Evolutionary conservation across 2,329 filamentous ascomycete species (phyloP).

Genomic region (Microdochium trichocladiopsis): DNA sequence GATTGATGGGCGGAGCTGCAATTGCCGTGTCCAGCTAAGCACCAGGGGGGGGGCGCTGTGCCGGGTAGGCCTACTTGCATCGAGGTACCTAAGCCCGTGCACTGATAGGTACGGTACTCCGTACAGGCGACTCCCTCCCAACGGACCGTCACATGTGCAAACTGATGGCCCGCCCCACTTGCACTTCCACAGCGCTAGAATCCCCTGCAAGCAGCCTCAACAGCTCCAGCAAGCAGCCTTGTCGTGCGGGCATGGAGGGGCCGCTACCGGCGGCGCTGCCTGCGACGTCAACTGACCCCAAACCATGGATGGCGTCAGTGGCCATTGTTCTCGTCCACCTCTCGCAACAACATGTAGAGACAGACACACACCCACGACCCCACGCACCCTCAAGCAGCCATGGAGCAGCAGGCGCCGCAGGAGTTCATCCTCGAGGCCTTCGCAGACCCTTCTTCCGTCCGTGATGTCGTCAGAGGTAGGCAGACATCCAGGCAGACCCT

Average conservation of each 20-base stretch:
- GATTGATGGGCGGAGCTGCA: neutral
- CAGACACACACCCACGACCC: constrained; percentile 1
- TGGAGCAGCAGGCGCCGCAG: constrained; percentile 54
- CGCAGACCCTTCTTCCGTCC: constrained; percentile 81
- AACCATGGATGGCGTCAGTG: neutral
- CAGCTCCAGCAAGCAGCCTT: neutral
- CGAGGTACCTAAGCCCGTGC: too few relatives aligned
- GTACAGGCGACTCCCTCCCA: neutral
- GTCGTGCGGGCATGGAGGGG: neutral
- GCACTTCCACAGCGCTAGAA: neutral
- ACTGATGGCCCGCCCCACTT: too few relatives aligned
- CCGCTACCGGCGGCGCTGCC: neutral
- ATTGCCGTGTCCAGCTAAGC: neutral
- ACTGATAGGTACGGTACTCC: too few relatives aligned
- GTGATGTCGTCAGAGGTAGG: constrained; percentile 86
- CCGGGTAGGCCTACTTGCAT: too few relatives aligned
- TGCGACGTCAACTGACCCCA: neutral
- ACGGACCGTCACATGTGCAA: neutral
- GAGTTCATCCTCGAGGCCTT: constrained; percentile 94
- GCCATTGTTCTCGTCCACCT: neutral
- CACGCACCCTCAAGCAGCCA: constrained; percentile 10
- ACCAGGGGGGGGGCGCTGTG: too few relatives aligned
- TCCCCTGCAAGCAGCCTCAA: neutral
- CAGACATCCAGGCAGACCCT: constrained; percentile 5
- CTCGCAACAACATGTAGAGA: neutral